These are phyloP conservation scores for Graphilbum ipis-grandicollis DNA, from an alignment of 2,329 filamentous ascomycete genomes.

Conservation along the genomic window DNA sequence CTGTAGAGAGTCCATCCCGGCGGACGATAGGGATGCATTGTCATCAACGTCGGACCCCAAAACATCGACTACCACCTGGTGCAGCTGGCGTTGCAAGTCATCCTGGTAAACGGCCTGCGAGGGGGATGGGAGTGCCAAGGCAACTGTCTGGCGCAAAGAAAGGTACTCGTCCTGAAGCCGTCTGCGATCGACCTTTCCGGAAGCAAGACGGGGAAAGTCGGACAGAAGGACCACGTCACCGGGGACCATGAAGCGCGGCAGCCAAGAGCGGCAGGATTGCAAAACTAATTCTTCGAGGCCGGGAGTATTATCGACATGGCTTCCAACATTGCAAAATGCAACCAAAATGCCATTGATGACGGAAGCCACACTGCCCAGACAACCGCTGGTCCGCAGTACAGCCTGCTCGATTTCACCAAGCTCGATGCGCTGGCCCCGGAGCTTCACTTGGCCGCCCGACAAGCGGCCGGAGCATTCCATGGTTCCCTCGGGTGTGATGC, in stretches of 20 bases:
- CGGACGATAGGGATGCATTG: conserved; percentile 14
- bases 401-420: conserved; percentile 64
- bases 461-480: conserved; percentile 78
- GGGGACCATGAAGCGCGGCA: conserved; percentile 73
- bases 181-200: conserved; percentile 68
- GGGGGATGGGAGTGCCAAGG: neutral
- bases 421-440: conserved; percentile 69
- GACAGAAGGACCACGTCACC: conserved; percentile 47
- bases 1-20: conserved; percentile 23
- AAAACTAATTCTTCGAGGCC: conserved; percentile 28
- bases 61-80: conserved; percentile 13
- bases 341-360: conserved; percentile 55
- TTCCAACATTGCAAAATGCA: conserved; percentile 44
- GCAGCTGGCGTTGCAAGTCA: conserved; percentile 18
- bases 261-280: conserved; percentile 50
- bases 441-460: conserved; percentile 65
- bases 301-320: conserved; percentile 8
- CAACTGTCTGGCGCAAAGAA: neutral
- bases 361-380: conserved; percentile 48
- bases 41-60: conserved; percentile 14
- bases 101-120: conserved; percentile 10
- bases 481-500: conserved; percentile 45
- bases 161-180: conserved; percentile 38
- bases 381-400: conserved; percentile 39
- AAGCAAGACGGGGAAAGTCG: conserved; percentile 57